Evolutionary conservation across 192 early-diverging fungal species (phyloP).

Genomic region (Rhizophagus clarus): DNA sequence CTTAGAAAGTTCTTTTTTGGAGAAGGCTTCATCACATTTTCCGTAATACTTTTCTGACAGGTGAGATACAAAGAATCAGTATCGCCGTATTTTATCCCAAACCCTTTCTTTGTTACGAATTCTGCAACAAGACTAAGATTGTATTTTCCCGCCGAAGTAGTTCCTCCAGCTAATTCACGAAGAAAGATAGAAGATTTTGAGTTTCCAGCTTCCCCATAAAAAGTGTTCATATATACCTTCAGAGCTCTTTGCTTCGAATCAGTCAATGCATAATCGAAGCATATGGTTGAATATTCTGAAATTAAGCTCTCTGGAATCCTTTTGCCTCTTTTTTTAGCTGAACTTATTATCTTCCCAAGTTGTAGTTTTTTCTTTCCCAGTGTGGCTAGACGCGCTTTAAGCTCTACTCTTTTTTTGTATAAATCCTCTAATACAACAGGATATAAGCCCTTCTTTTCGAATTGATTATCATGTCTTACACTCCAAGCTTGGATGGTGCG

Average conservation of each 20-base stretch:
- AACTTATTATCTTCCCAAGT: neutral
- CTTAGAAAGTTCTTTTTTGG: neutral
- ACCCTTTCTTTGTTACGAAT: neutral
- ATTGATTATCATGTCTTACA: neutral
- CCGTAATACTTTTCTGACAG: conserved; percentile 13
- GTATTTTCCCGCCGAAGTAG: neutral
- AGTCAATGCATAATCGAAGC: neutral
- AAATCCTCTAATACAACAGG: neutral
- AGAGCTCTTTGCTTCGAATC: neutral
- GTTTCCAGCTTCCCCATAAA: conserved; percentile 14
- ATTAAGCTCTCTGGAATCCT: neutral
- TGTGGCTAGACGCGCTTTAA: neutral
- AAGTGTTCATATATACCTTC: conserved; percentile 13
- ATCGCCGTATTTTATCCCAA: neutral
- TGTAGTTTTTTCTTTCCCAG: conserved; percentile 11
- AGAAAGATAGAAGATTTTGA: neutral
- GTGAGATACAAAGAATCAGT: too few species aligned
- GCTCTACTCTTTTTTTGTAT: neutral
- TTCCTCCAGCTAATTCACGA: neutral
- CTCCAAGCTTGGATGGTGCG: neutral
- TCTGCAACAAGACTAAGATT: conserved; percentile 1
- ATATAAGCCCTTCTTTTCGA: neutral
- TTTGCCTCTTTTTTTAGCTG: neutral
- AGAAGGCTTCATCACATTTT: neutral
- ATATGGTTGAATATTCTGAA: neutral